phyloP scores from a whole-genome alignment of 305 asterid genomes.

The Nicotiana rustica region DNA sequence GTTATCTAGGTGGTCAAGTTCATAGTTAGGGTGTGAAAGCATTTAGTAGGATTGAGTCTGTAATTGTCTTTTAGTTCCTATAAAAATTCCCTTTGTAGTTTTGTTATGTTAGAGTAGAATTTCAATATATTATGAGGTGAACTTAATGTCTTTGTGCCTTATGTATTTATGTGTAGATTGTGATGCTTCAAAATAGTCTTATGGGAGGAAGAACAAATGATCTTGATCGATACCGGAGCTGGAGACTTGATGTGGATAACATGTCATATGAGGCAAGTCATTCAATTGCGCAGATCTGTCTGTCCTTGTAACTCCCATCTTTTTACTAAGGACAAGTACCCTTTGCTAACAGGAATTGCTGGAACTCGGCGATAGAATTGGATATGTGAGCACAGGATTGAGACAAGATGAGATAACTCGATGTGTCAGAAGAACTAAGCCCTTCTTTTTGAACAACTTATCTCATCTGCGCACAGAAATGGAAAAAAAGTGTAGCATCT shows the following conservation, averaged over 20 bases:
- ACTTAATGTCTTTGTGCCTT: too few species aligned
- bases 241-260: conserved; percentile 78
- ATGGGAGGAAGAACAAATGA: conserved; percentile 71
- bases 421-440: conserved; percentile 65
- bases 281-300: not conserved
- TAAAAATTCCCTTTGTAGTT: too few species aligned
- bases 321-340: not conserved
- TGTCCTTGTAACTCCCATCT: not conserved
- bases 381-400: conserved; percentile 84
- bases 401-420: conserved; percentile 69
- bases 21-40: too few species aligned
- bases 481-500: conserved; percentile 79
- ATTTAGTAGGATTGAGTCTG: too few species aligned
- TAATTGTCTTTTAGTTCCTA: too few species aligned
- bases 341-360: conserved; percentile 67
- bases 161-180: conserved; percentile 54
- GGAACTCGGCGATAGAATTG: conserved; percentile 89
- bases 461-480: conserved; percentile 48
- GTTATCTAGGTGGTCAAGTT: too few species aligned
- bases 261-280: conserved; percentile 87
- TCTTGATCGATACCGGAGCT: conserved; percentile 65
- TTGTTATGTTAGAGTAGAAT: too few species aligned
- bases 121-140: too few species aligned
- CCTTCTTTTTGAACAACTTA: conserved; percentile 40
- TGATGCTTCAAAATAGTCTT: conserved; percentile 70